These are phyloP conservation scores for Closterium sp. DNA, from an alignment of 139 green algal species.

Conservation along the genomic window DNA sequence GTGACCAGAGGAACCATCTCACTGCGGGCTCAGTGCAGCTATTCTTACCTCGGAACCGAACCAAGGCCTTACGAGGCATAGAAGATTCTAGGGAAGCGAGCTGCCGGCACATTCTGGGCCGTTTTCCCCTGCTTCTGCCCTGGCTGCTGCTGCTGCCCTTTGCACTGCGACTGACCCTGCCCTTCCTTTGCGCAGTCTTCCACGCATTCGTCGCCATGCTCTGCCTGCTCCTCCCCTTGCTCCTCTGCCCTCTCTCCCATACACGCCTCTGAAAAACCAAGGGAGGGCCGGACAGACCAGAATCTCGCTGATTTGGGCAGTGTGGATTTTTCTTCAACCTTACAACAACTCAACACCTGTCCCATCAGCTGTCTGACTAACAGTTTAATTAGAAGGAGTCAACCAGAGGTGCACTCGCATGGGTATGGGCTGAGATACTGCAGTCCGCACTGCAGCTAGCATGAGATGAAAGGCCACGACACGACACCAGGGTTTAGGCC, in stretches of 20 bases:
- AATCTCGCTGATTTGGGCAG: too few species aligned
- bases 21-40: neutral
- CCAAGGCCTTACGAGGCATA: slow-evolving; percentile 8
- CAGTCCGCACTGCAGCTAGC: too few species aligned
- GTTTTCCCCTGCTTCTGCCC: slow-evolving; percentile 16
- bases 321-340: too few species aligned
- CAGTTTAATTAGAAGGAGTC: too few species aligned
- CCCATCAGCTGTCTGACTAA: too few species aligned
- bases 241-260: neutral
- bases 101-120: neutral
- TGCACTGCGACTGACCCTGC: neutral
- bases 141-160: neutral
- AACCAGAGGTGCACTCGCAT: too few species aligned
- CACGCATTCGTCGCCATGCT: neutral
- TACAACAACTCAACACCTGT: too few species aligned
- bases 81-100: neutral
- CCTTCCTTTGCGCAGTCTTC: neutral
- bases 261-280: neutral
- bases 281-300: too few species aligned
- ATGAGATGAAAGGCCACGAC: too few species aligned
- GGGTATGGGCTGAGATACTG: too few species aligned
- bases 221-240: neutral
- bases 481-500: too few species aligned
- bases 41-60: neutral
- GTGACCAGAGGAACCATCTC: too few species aligned